Evolutionary conservation across 2,329 filamentous ascomycete species (phyloP), one percentile per base, ranked within the genome.

Genomic region (Microthyrium microscopicum): DNA sequence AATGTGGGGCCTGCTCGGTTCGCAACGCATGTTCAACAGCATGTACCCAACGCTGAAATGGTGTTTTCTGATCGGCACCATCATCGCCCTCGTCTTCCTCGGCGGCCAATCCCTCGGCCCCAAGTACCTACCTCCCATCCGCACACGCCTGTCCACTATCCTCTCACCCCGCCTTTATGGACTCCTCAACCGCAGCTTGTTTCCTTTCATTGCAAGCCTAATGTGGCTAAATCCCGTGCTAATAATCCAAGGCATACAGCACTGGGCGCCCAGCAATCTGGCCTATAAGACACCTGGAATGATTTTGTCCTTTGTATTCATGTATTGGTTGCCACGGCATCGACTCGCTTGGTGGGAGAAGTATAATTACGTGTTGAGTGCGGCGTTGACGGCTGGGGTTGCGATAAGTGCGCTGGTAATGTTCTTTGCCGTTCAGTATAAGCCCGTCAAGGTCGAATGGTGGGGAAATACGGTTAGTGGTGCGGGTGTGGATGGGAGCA

Each of bases 11-110:
- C 62, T 74, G 26, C 66, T 77, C 37, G 72, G 72, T 2, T 72
- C 72, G 0, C 60, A 64, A 1, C 67, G 70, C 42, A 68, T 77
- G 49, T 77, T 91, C 61, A 66, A 65, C 20, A 79, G 79, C 12
- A 71, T 80, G 5, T 83, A 82, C 50, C 60, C 65, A 0, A 58
- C 59, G 1, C 58, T 83, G 25, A 68, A 76, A 46, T 80, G 64
- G 60, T 82, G 79, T 58, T 83, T 72, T 68, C 63, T 81, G 25
- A 62, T 75, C 15, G 77, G 77, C n/a, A 68, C 66, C 27, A 34
- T 70, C 4, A 55, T 72, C 0, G 77, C 77, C 3, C 48, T 81
- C 20, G 39, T 68, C 39, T 82, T 60, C 43, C 29, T 61, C 15
- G 55, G 70, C 13, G 73, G 73, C 3, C 66, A 73, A 24, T 57